Evolutionary conservation across 176 grass and related monocot species (phyloP).

Genomic region (Saccharum officinarum): DNA sequence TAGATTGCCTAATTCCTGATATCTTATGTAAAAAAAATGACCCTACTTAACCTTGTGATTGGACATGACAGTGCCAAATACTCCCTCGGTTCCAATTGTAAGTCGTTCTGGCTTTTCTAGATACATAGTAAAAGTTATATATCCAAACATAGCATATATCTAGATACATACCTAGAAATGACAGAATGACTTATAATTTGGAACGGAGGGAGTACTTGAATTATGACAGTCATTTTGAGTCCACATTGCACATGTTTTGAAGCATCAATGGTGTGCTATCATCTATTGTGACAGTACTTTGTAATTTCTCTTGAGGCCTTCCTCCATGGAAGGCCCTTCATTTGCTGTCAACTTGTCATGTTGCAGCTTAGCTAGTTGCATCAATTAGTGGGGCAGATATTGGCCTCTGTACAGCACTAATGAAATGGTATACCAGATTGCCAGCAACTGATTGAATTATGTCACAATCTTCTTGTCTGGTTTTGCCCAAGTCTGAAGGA

Average conservation of each 20-base stretch:
- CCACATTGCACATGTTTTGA: conserved; percentile 1
- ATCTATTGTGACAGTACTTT: conserved; percentile 1
- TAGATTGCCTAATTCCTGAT: neutral
- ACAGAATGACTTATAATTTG: neutral
- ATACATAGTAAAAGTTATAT: neutral
- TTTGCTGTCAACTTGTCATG: conserved; percentile 13
- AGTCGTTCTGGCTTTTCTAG: neutral
- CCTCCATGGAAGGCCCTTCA: conserved; percentile 18
- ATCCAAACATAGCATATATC: neutral
- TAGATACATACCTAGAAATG: neutral
- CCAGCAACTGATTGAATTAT: conserved; percentile 30
- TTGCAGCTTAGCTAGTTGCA: neutral
- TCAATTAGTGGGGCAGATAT: conserved; percentile 32
- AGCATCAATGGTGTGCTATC: neutral
- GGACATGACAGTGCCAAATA: neutral
- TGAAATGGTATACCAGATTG: conserved; percentile 1
- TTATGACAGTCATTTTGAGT: neutral
- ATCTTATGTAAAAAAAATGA: neutral
- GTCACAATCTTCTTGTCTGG: conserved; percentile 28
- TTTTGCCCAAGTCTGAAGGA: neutral
- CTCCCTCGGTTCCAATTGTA: neutral
- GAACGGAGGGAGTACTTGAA: neutral
- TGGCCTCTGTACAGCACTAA: conserved; percentile 6
- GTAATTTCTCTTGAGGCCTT: conserved; percentile 15
- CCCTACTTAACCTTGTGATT: neutral